Evolutionary conservation across 1,284 basidiomycete genomes (phyloP).

Genomic region (Trichosporon coremiiforme): DNA sequence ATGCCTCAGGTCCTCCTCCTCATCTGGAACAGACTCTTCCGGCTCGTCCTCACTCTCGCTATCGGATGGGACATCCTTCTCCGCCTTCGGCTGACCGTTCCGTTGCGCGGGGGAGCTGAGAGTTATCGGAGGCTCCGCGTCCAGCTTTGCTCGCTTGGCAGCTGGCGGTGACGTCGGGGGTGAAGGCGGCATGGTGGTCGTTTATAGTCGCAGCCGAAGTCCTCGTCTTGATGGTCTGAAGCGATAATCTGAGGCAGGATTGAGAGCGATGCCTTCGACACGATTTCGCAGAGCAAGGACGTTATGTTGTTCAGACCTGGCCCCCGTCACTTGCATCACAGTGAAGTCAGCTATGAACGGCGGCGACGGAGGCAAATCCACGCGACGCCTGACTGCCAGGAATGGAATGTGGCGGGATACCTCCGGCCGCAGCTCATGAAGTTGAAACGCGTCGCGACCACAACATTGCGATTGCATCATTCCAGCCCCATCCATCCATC

Average conservation of each 20-base stretch:
- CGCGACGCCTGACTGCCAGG: neutral
- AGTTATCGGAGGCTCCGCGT: conserved; percentile 28
- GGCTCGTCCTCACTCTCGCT: conserved; percentile 61
- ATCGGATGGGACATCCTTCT: conserved; percentile 17
- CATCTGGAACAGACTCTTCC: conserved; percentile 49
- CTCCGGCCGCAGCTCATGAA: conserved; percentile 10
- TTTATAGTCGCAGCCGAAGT: neutral
- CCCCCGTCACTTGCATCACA: neutral
- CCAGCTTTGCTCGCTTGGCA: conserved; percentile 46
- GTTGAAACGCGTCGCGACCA: conserved; percentile 18
- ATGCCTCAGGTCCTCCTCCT: conserved; percentile 61
- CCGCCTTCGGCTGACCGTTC: conserved; percentile 16
- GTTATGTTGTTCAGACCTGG: conserved; percentile 8
- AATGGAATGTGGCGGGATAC: neutral
- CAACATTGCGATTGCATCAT: conserved; percentile 16
- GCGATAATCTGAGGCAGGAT: neutral
- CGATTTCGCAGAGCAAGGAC: neutral
- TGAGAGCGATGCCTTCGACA: neutral
- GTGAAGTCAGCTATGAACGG: conserved; percentile 4
- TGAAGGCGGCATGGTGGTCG: conserved; percentile 27
- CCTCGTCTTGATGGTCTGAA: neutral
- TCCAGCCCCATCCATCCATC: conserved; percentile 21
- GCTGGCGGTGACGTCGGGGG: conserved; percentile 47
- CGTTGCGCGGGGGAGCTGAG: conserved; percentile 16
- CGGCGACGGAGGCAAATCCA: conserved; percentile 16